Percentiles rank a stretch among this genome's conserved stretches.
phyloP scores from a whole-genome alignment of 75 land plant species.

The Chamaecyparis obtusa region DNA sequence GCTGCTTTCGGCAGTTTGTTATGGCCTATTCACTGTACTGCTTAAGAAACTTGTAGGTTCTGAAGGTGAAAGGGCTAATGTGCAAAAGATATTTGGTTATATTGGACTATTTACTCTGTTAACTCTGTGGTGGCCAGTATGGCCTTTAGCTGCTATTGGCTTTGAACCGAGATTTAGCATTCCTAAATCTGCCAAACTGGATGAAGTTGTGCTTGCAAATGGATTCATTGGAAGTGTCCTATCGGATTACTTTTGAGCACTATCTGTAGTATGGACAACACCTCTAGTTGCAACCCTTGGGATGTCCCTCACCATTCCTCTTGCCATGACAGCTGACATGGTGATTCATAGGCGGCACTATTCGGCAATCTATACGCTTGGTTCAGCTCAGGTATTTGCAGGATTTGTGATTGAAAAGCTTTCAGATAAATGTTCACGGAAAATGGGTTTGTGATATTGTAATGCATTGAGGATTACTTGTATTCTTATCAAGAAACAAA shows the following conservation, averaged over 20 bases:
- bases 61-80: conserved; percentile 39
- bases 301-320: conserved; percentile 48
- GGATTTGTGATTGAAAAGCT: conserved; percentile 79
- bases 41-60: conserved; percentile 40
- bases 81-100: conserved; percentile 50
- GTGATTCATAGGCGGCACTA: conserved; percentile 50
- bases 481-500: conserved; percentile 11
- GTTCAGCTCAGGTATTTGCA: no score
- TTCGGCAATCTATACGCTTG: no score
- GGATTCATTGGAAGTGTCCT: conserved; percentile 51
- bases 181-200: conserved; percentile 37
- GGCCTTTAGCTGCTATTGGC: conserved; percentile 34
- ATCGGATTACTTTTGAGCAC: conserved; percentile 53
- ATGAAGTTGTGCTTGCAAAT: conserved; percentile 49
- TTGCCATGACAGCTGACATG: conserved; percentile 54
- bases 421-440: conserved; percentile 39
- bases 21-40: conserved; percentile 47
- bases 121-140: conserved; percentile 50
- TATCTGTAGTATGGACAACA: conserved; percentile 55
- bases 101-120: conserved; percentile 49
- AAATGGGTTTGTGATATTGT: conserved; percentile 4
- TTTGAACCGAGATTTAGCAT: conserved; percentile 42
- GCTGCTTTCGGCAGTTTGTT: conserved; percentile 44
- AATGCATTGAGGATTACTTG: not conserved
- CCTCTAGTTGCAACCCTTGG: conserved; percentile 52